Percentiles rank a stretch among this genome's conserved stretches.
Evolutionary conservation across 805 yeast species (phyloP).

Genomic region (Kazachstania africana): DNA sequence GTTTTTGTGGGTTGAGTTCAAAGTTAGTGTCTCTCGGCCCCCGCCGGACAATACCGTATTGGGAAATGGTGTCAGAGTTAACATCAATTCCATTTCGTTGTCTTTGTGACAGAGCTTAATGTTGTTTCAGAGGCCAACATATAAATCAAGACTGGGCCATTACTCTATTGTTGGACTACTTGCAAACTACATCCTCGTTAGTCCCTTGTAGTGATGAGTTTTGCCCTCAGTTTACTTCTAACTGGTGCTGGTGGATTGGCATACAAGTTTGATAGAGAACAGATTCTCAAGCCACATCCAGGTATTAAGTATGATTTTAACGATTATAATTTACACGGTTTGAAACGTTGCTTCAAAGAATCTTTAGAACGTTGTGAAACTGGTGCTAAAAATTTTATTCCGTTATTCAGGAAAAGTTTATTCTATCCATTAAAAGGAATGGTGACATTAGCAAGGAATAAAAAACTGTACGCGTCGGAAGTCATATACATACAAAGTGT

Average conservation of each 20-base stretch:
- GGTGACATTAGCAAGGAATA: constrained; percentile 8
- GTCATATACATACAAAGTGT: constrained; percentile 5
- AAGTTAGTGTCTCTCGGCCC: no score
- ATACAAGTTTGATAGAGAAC: constrained; percentile 19
- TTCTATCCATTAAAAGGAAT: constrained; percentile 19
- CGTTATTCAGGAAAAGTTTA: constrained; percentile 15
- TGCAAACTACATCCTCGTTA: no score
- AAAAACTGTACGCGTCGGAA: constrained; percentile 7
- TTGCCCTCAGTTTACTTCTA: constrained; percentile 19
- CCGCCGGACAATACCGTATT: no score
- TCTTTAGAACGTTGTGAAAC: no score
- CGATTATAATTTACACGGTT: constrained; percentile 7
- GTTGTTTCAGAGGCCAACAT: no score
- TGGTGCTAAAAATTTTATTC: no score
- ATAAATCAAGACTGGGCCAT: no score
- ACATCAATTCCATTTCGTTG: no score
- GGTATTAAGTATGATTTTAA: constrained; percentile 5
- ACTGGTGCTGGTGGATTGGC: constrained; percentile 21
- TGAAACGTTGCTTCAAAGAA: constrained; percentile 7
- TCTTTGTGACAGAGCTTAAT: no score
- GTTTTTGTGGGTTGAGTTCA: no score
- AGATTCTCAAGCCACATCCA: constrained; percentile 13
- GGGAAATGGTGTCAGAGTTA: no score
- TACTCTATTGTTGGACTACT: no score
- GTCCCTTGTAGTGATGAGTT: constrained; percentile 25